Base-by-base conservation (phyloP, 768 basidiomycete genomes). In the Pulveroboletus sp. region DNA sequence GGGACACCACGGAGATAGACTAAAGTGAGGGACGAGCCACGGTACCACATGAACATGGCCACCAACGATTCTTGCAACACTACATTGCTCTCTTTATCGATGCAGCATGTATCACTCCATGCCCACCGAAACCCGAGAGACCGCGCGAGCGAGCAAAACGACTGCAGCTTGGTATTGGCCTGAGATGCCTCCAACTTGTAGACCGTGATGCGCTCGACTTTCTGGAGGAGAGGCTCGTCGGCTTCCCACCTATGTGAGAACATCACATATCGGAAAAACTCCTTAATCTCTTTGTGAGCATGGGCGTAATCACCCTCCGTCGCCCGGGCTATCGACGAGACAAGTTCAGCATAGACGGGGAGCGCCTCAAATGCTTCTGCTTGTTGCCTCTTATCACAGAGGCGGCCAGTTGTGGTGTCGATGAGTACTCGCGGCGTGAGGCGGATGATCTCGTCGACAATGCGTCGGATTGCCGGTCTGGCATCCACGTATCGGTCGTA, bases 61-160 rank as follows among this genome's bases (percentile, higher is more conserved):
- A 52, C 48, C 17, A 59, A 13, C 0, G 57, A 56, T 12, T 59
- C 57, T 29, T 59, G 47, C n/a, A 40, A 14, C 6, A 50, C 43
- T 12, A 45, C 41, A 0, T 35, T 42, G 17, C 43, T 6, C 1
- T 13, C 8, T 16, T 33, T n/a, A 5, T 56, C 36, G 0, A 57
- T 19, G 17, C 56, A 56, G 17, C 47, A 57, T 1, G 57, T 59
- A 17, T 59, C 57, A 0, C 34, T 31, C 57, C 58, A 59, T 20
- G 43, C 57, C 58, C 57, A 59, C 11, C 4, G 21, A 17, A 52
- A 59, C 0, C 50, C 47, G 16, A 51, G 33, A 17, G 45, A 40
- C 3, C 43, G 37, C 0, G 6, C 31, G 6, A 55, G 40, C 1
- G 6, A 4, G 14, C 53, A 59, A 16, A 59, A 52, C 1, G 2